Conservation (phyloP, 2,329 filamentous ascomycete species). For the Aplosporella prunicola region DNA sequence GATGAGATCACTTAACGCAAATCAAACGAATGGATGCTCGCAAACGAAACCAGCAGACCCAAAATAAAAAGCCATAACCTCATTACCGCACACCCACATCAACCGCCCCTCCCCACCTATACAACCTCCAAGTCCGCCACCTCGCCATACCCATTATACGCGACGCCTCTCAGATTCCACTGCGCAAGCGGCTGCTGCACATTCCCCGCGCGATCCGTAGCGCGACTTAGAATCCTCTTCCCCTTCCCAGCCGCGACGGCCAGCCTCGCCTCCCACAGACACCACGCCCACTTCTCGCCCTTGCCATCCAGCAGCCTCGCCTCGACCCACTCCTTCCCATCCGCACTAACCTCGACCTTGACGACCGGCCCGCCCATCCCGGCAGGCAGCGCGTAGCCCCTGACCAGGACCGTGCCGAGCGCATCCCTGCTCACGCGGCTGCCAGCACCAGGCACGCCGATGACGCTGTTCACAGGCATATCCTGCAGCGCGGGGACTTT, state of each 20-base stretch:
- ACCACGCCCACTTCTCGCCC: conserved; percentile 47
- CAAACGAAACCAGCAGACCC: no score
- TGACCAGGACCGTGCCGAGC: conserved; percentile 39
- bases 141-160: conserved; percentile 52
- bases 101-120: no score
- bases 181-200: conserved; percentile 38
- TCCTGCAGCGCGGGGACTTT: conserved; percentile 42
- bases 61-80: no score
- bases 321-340: conserved; percentile 43
- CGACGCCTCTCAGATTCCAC: conserved; percentile 53
- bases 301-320: conserved; percentile 28
- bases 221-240: conserved; percentile 43
- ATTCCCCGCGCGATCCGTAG: conserved; percentile 46
- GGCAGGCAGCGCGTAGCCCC: conserved; percentile 48
- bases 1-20: no score
- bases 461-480: conserved; percentile 48
- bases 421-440: conserved; percentile 33
- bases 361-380: conserved; percentile 44
- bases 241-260: conserved; percentile 31
- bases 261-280: conserved; percentile 43
- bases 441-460: conserved; percentile 38
- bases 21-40: no score
- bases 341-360: conserved; percentile 44
- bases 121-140: conserved; percentile 39
- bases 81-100: no score